Percentiles rank a stretch among this genome's conserved stretches.
phyloP scores from a whole-genome alignment of 2,329 filamentous ascomycete genomes.

The Epichloe festucae region DNA sequence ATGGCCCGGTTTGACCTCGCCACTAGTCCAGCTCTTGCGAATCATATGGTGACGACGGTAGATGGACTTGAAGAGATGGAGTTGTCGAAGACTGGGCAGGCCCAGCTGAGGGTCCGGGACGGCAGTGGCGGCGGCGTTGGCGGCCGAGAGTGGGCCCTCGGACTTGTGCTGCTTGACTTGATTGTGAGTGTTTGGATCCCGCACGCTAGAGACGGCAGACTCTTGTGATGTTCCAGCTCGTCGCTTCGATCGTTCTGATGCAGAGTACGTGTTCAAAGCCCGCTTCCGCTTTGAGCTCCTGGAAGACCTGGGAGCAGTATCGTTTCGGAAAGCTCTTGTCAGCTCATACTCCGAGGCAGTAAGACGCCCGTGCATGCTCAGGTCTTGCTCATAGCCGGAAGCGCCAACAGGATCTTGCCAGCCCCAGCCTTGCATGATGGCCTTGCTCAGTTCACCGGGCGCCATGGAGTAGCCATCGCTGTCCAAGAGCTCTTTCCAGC shows the following conservation, averaged over 20 bases:
- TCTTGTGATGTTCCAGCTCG: constrained; percentile 35
- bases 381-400: constrained; percentile 67
- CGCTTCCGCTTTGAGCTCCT: constrained; percentile 46
- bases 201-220: constrained; percentile 19
- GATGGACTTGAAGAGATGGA: constrained; percentile 92
- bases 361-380: constrained; percentile 47
- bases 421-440: constrained; percentile 87
- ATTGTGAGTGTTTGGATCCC: constrained; percentile 26
- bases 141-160: constrained; percentile 76
- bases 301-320: constrained; percentile 27
- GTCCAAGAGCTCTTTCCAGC: constrained; percentile 89
- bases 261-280: constrained; percentile 29
- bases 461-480: constrained; percentile 69
- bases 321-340: constrained; percentile 27
- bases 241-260: constrained; percentile 40
- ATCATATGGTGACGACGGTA: constrained; percentile 91
- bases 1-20: constrained; percentile 72
- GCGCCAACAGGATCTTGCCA: constrained; percentile 79
- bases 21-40: constrained; percentile 81
- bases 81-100: constrained; percentile 60
- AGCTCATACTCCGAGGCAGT: constrained; percentile 41
- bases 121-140: constrained; percentile 68
- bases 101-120: constrained; percentile 74
- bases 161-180: constrained; percentile 42
- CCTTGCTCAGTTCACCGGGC: constrained; percentile 69